Evolutionary conservation across 805 yeast genomes (phyloP).

Genomic region (Candida succiphila): DNA sequence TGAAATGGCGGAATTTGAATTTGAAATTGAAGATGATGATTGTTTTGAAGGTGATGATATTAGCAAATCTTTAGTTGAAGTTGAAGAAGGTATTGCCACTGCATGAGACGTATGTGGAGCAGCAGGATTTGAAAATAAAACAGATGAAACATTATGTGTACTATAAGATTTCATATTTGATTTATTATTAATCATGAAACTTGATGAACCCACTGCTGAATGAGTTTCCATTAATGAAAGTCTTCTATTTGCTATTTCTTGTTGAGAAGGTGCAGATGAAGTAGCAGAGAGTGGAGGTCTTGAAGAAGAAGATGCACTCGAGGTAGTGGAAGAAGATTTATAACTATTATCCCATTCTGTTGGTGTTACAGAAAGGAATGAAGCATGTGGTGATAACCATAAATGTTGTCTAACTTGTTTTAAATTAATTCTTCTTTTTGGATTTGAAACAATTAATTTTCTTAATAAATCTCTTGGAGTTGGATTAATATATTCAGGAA

Average conservation of each 20-base stretch:
- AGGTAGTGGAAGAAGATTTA: slow-evolving; percentile 26
- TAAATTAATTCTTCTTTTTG: slow-evolving; percentile 61
- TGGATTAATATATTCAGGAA: slow-evolving; percentile 89
- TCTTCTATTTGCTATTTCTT: slow-evolving; percentile 23
- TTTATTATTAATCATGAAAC: slow-evolving; percentile 24
- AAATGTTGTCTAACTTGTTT: slow-evolving; percentile 69
- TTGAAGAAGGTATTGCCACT: slow-evolving; percentile 22
- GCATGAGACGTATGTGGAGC: slow-evolving; percentile 55
- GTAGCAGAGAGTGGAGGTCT: slow-evolving; percentile 3
- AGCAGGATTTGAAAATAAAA: slow-evolving; percentile 42
- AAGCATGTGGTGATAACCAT: slow-evolving; percentile 82
- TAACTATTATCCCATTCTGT: slow-evolving; percentile 77
- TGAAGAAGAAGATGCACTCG: too few species aligned
- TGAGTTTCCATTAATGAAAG: slow-evolving; percentile 35
- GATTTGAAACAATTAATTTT: slow-evolving; percentile 77
- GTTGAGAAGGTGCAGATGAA: slow-evolving; percentile 4
- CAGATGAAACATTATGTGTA: slow-evolving; percentile 23
- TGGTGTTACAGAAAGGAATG: slow-evolving; percentile 76
- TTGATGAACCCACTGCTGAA: slow-evolving; percentile 25
- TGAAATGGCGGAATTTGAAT: slow-evolving; percentile 5
- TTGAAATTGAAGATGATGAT: background rate
- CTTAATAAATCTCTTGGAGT: slow-evolving; percentile 85
- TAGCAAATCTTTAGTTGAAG: slow-evolving; percentile 11
- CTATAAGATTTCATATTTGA: slow-evolving; percentile 26
- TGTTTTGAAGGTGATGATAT: background rate